Conservation (phyloP, 352 stramenopile genomes). For the Pythium brassicae region DNA sequence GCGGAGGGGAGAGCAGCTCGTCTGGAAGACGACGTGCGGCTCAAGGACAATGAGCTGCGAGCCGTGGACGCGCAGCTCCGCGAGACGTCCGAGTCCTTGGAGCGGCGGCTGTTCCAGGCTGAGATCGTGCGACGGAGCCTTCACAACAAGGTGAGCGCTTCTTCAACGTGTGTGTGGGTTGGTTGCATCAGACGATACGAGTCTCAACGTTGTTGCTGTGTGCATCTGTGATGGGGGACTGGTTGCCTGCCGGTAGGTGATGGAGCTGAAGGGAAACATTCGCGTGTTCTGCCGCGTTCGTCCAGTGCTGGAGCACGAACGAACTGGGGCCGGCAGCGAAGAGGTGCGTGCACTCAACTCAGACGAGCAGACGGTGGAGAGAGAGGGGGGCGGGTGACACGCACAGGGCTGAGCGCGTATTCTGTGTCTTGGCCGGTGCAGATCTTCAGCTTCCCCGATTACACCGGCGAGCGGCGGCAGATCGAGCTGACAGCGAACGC, state of each 20-base stretch:
- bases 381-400: too few relatives aligned
- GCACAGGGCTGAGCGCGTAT: background rate
- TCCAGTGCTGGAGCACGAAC: constrained; percentile 79
- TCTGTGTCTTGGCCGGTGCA: constrained; percentile 10
- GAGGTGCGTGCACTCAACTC: constrained; percentile 22
- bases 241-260: constrained; percentile 51
- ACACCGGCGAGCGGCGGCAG: constrained; percentile 49
- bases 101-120: constrained; percentile 49
- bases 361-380: background rate
- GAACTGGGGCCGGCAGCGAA: constrained; percentile 26
- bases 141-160: constrained; percentile 70
- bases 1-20: constrained; percentile 22
- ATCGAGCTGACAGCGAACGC: constrained; percentile 69
- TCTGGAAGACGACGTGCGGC: constrained; percentile 31
- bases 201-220: background rate
- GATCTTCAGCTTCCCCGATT: constrained; percentile 79
- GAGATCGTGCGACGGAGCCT: constrained; percentile 74
- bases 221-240: background rate
- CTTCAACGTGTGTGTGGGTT: too few relatives aligned
- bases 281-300: constrained; percentile 94
- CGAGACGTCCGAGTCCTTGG: constrained; percentile 25
- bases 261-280: constrained; percentile 97
- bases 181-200: too few relatives aligned
- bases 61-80: constrained; percentile 22
- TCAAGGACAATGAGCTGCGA: constrained; percentile 26